Conservation (phyloP, 75 land plant genomes). For the Chamaecyparis obtusa region DNA sequence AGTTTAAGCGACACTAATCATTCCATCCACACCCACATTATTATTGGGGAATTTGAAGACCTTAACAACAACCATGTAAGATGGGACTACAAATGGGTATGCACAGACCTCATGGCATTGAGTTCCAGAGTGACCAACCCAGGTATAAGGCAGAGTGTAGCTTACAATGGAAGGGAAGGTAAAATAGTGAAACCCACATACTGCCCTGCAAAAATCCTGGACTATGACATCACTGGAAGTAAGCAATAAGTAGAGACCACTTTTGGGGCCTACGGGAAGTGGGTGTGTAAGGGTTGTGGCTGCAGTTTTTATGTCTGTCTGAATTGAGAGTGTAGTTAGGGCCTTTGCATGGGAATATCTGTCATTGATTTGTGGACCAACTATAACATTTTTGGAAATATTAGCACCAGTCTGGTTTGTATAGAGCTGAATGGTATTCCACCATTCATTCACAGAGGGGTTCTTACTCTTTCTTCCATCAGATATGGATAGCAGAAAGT, state of each 20-base stretch:
- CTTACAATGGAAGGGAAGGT: no score
- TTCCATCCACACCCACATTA: constrained; percentile 86
- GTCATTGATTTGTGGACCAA: no score
- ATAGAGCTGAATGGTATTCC: constrained; percentile 65
- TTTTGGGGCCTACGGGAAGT: constrained; percentile 41
- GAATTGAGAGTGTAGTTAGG: no score
- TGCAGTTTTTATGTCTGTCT: constrained; percentile 32
- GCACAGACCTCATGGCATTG: constrained; percentile 78
- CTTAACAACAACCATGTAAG: constrained; percentile 13
- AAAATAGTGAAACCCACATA: no score
- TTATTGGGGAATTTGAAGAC: constrained; percentile 55
- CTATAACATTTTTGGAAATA: no score
- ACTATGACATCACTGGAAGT: constrained; percentile 65
- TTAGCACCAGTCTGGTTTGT: no score
- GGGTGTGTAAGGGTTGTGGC: constrained; percentile 26
- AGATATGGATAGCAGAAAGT: constrained; percentile 75
- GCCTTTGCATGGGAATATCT: no score
- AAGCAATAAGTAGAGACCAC: constrained; percentile 69
- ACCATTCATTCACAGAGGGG: constrained; percentile 76
- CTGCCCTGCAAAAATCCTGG: no score
- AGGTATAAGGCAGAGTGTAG: no score
- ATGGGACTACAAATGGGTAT: constrained; percentile 77
- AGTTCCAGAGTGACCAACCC: no score
- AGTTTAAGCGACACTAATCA: constrained; percentile 86
- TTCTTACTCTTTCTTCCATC: no score